A percentile compares a stretch with the other conserved stretches of the same genome.
Conservation (phyloP, 2,329 filamentous ascomycete species). For the Ascochyta viciae-villosae region DNA sequence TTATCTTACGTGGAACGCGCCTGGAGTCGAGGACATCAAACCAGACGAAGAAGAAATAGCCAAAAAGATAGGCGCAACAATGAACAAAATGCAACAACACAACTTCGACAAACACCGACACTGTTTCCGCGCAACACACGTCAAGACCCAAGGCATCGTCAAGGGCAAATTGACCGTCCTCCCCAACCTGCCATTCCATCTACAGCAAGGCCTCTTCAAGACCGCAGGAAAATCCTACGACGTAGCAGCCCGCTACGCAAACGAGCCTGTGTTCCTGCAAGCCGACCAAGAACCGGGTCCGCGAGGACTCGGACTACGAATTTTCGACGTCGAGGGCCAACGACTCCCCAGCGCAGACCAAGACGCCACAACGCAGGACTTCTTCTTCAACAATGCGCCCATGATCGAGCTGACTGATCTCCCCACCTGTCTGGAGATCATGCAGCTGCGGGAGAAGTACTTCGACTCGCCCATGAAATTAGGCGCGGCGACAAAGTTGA, state of each 20-base stretch:
- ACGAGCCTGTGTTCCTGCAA: constrained; percentile 46
- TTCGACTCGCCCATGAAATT: constrained; percentile 33
- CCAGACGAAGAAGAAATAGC: constrained; percentile 44
- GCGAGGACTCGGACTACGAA: constrained; percentile 47
- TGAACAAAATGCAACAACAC: constrained; percentile 51
- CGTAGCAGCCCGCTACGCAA: constrained; percentile 48
- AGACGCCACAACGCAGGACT: constrained; percentile 33
- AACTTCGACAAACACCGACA: constrained; percentile 51
- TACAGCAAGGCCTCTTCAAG: constrained; percentile 49
- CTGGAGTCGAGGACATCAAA: constrained; percentile 43
- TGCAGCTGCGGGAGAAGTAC: constrained; percentile 38
- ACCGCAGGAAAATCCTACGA: constrained; percentile 42
- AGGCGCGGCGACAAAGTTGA: constrained; percentile 29
- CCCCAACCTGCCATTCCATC: constrained; percentile 35
- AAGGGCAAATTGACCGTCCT: constrained; percentile 24
- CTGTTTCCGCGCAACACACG: constrained; percentile 47
- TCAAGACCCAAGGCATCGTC: constrained; percentile 41
- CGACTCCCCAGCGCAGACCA: constrained; percentile 19
- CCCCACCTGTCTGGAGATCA: constrained; percentile 43
- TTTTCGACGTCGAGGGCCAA: constrained; percentile 47
- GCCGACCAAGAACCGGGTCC: constrained; percentile 46
- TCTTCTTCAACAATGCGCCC: constrained; percentile 45
- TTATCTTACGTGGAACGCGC: constrained; percentile 39
- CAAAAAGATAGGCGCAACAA: constrained; percentile 45
- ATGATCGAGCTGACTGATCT: constrained; percentile 42